Base-by-base conservation (phyloP, 2,329 filamentous ascomycete genomes). In the Alternaria panax region DNA sequence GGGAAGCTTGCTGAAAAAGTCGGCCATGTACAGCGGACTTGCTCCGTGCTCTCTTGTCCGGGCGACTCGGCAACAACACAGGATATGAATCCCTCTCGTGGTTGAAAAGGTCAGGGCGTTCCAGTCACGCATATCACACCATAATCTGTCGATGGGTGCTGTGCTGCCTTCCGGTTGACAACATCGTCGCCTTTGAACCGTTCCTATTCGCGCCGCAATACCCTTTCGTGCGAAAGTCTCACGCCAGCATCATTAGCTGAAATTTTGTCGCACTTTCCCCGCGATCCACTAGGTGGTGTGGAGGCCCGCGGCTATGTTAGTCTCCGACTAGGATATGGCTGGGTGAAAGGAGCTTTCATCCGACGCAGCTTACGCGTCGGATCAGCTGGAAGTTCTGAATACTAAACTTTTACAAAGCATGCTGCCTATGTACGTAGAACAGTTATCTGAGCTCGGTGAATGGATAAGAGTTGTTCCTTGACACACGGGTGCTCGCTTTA, bases 341-440 rank as follows among this genome's bases (percentile, higher is more conserved):
- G 68, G 71, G 59, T 63, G 42, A 75, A 74, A 61, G 70, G 67
- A 72, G 67, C 69, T 59, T 62, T 69, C 65, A 66, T 70, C 71
- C 69, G 70, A 66, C 24, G 52, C 59, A 53, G 25, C 57, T 59
- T 56, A 59, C 57, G 62, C 60, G 54, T 63, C 66, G 67, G 62
- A 66, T 59, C 57, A 63, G 60, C 56, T 62, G 59, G 54, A 34
- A 56, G 41, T 40, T 16, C n/a, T 34, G 45, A 32, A 11, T 12
- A 32, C 45, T 36, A 22, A 36, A 36, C 7, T 16, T 20, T 46
- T 30, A 28, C 42, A 46, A 46, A 20, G n/a, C 20, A 24, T 4
- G 20, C 25, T 28, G 28, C 14, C 45, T 11, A 25, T n/a, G 14
- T 36, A 25, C 32, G 16, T 30, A 42, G 27, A 41, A 30, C 45